Percentiles rank a stretch among this genome's conserved stretches.
These are phyloP conservation scores for Jasminum sambac DNA, from an alignment of 257 asterid genomes.

Conservation along the genomic window DNA sequence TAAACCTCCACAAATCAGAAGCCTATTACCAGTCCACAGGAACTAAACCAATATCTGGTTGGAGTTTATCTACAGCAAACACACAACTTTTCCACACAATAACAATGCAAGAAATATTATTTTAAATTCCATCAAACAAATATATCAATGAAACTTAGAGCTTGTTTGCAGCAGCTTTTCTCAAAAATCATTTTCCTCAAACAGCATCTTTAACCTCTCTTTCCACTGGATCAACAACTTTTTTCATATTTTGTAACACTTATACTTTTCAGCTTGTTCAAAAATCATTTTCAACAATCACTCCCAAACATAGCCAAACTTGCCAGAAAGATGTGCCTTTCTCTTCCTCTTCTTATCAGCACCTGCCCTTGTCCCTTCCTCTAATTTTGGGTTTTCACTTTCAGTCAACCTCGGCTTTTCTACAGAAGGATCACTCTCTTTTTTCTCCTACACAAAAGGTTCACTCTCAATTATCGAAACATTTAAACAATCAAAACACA, in stretches of 20 bases:
- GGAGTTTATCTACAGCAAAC: not conserved
- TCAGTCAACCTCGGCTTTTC: constrained; percentile 39
- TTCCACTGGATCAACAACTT: too few relatives aligned
- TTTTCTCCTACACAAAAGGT: constrained; percentile 40
- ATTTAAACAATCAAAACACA: not conserved
- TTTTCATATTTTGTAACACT: too few relatives aligned
- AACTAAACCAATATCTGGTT: not conserved
- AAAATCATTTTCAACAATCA: too few relatives aligned
- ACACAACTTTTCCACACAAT: not conserved
- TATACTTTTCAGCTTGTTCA: too few relatives aligned
- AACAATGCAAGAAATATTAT: not conserved
- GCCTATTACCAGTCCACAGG: not conserved
- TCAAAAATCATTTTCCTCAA: too few relatives aligned
- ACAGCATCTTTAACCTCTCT: too few relatives aligned
- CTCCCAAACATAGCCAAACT: not conserved
- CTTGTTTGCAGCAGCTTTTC: too few relatives aligned
- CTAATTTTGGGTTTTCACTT: constrained; percentile 28
- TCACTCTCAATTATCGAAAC: not conserved
- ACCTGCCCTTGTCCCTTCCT: constrained; percentile 24
- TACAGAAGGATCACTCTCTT: constrained; percentile 33
- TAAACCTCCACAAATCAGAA: not conserved
- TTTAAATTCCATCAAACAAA: constrained; percentile 5
- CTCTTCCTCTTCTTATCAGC: constrained; percentile 76
- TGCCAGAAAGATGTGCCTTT: constrained; percentile 50
- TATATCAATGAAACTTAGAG: not conserved